Evolutionary conservation across 441 rosid species (phyloP).

Genomic region (Capsella rubella): DNA sequence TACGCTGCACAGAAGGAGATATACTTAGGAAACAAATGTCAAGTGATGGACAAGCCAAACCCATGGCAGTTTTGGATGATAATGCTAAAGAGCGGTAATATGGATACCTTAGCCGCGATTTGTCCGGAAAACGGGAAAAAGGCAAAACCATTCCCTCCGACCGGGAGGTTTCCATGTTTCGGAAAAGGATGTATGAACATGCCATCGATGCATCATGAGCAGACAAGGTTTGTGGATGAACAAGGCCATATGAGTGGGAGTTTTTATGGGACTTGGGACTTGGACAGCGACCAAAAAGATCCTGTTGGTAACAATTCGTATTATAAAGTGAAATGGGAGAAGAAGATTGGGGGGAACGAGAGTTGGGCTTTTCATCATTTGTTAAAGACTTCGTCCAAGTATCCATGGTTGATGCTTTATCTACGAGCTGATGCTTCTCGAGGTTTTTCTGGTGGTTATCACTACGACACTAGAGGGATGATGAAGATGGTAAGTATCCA

Average conservation of each 20-base stretch:
- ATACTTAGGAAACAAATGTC: slow-evolving; percentile 74
- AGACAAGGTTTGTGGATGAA: slow-evolving; percentile 54
- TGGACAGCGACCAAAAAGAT: slow-evolving; percentile 51
- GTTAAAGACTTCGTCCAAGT: slow-evolving; percentile 78
- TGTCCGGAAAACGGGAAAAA: slow-evolving; percentile 75
- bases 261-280: slow-evolving; percentile 82
- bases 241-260: slow-evolving; percentile 59
- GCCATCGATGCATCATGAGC: slow-evolving; percentile 70
- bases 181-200: slow-evolving; percentile 89
- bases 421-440: slow-evolving; percentile 78
- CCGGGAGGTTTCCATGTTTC: slow-evolving; percentile 74
- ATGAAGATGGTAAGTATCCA: slow-evolving; percentile 65
- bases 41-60: slow-evolving; percentile 65
- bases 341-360: slow-evolving; percentile 59
- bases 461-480: slow-evolving; percentile 88
- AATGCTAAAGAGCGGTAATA: slow-evolving; percentile 89
- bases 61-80: slow-evolving; percentile 98
- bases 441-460: slow-evolving; percentile 90
- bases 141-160: slow-evolving; percentile 60
- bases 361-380: slow-evolving; percentile 83
- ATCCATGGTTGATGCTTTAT: slow-evolving; percentile 95
- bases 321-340: slow-evolving; percentile 75
- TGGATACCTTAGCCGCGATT: slow-evolving; percentile 63
- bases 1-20: slow-evolving; percentile 78
- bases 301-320: slow-evolving; percentile 53